Evolutionary conservation across 371 early-diverging fungal species (phyloP).

Genomic region (Dinochytrium kinnereticum): DNA sequence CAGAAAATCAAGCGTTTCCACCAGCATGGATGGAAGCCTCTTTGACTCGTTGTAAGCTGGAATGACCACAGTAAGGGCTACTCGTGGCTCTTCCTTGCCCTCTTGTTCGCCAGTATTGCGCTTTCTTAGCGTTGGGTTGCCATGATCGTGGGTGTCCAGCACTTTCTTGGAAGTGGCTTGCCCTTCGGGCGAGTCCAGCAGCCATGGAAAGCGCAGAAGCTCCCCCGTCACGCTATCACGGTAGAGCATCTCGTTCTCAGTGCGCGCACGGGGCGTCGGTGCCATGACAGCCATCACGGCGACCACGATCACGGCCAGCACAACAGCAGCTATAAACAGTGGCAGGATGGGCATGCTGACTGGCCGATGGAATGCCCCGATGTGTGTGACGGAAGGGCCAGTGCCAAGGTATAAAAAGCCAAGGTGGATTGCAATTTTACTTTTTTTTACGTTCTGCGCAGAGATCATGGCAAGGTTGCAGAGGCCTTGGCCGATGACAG

Average conservation of each 20-base stretch:
- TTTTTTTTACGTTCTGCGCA: not conserved
- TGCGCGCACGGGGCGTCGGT: conserved; percentile 60
- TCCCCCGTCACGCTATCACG: conserved; percentile 41
- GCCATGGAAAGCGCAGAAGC: conserved; percentile 27
- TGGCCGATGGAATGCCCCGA: too few species aligned
- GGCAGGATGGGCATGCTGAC: not conserved
- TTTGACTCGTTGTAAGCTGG: conserved; percentile 92
- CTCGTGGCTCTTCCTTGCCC: conserved; percentile 43
- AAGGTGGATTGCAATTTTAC: not conserved
- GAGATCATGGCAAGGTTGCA: not conserved
- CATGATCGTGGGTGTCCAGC: not conserved
- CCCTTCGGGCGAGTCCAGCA: conserved; percentile 8
- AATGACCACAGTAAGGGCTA: conserved; percentile 80
- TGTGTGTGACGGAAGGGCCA: too few species aligned
- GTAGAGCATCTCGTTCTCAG: conserved; percentile 63
- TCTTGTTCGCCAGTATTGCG: not conserved
- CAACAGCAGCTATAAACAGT: conserved; percentile 15
- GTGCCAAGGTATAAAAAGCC: too few species aligned
- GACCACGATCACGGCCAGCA: conserved; percentile 29
- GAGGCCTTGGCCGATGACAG: not conserved
- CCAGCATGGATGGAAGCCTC: conserved; percentile 83
- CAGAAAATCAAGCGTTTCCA: conserved; percentile 75
- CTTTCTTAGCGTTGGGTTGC: not conserved
- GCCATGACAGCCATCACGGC: conserved; percentile 51
- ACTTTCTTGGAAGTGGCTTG: not conserved